These are phyloP conservation scores for Solanum pimpinellifolium DNA, from an alignment of 257 asterid species.

Conservation along the genomic window DNA sequence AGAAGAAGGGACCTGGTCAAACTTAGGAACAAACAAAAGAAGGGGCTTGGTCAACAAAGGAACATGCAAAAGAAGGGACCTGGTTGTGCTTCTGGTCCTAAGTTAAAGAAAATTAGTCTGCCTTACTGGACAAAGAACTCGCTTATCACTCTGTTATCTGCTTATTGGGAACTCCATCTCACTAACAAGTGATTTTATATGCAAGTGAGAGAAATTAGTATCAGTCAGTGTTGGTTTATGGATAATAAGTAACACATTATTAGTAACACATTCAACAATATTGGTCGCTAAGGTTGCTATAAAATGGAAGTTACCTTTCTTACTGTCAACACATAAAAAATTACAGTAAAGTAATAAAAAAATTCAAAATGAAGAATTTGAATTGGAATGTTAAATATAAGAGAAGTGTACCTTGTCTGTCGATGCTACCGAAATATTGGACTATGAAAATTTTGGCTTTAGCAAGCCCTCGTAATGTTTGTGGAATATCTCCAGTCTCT, in stretches of 20 bases:
- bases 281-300: background rate
- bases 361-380: background rate
- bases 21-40: no score
- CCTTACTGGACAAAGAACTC: no score
- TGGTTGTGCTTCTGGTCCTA: no score
- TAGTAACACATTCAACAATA: background rate
- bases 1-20: no score
- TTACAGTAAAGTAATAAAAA: background rate
- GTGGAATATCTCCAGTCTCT: background rate
- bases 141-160: no score
- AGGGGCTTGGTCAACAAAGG: no score
- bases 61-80: no score
- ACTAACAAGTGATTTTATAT: no score
- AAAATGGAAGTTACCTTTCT: background rate
- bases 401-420: background rate
- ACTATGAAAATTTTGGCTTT: background rate
- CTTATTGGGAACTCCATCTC: no score
- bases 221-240: no score
- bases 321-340: background rate
- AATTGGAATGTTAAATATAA: background rate
- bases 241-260: background rate
- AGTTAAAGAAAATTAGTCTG: no score
- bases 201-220: no score
- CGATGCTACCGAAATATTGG: background rate
- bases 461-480: background rate